Evolutionary conservation across 805 yeast species (phyloP).

Genomic region (Yarrowia osloensis): DNA sequence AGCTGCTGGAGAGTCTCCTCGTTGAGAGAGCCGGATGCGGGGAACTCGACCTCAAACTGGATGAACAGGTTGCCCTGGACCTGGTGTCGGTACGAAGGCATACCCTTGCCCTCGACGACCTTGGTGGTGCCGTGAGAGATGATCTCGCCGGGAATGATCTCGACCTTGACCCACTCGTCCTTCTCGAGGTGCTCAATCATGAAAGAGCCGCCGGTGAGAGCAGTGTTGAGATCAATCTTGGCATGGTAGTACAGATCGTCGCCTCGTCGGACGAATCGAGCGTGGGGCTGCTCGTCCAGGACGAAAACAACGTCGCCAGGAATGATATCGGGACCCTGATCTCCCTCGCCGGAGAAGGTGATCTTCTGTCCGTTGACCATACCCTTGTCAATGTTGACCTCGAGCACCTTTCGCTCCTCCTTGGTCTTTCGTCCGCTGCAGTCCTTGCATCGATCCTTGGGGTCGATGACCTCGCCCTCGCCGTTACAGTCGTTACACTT

Average conservation of each 20-base stretch:
- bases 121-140: slow-evolving; percentile 80
- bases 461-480: slow-evolving; percentile 82
- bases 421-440: slow-evolving; percentile 89
- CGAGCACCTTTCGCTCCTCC: slow-evolving; percentile 86
- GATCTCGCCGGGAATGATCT: slow-evolving; percentile 88
- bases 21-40: slow-evolving; percentile 65
- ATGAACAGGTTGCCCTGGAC: slow-evolving; percentile 84
- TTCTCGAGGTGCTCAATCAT: slow-evolving; percentile 78
- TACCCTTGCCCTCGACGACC: slow-evolving; percentile 90
- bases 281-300: slow-evolving; percentile 87
- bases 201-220: slow-evolving; percentile 94
- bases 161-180: slow-evolving; percentile 85
- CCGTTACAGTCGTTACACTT: slow-evolving; percentile 92
- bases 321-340: slow-evolving; percentile 89
- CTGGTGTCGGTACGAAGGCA: slow-evolving; percentile 92
- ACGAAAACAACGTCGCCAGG: slow-evolving; percentile 97
- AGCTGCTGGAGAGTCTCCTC: slow-evolving; percentile 70
- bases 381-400: slow-evolving; percentile 95
- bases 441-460: slow-evolving; percentile 81
- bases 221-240: slow-evolving; percentile 88
- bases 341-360: slow-evolving; percentile 93
- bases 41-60: slow-evolving; percentile 88
- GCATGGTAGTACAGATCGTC: slow-evolving; percentile 83
- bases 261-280: slow-evolving; percentile 79
- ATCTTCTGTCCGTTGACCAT: slow-evolving; percentile 93